phyloP scores from a whole-genome alignment of 2,329 filamentous ascomycete species.

The Blastomyces silverae region DNA sequence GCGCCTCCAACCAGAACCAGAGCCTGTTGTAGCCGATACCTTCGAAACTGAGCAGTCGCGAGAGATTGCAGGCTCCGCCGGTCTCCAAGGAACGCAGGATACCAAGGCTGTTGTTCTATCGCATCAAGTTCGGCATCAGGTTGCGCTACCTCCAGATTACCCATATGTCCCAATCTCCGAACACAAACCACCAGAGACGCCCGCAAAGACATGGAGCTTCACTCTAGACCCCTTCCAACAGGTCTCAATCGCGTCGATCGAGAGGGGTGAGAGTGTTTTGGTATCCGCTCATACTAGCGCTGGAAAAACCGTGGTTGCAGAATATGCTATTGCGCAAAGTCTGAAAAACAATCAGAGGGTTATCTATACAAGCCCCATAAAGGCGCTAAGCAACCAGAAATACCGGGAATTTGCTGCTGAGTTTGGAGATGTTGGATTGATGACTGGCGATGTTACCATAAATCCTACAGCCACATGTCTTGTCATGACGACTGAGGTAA shows the following conservation, averaged over 20 bases:
- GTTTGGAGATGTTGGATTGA: slow-evolving; percentile 93
- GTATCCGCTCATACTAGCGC: slow-evolving; percentile 97
- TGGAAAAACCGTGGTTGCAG: slow-evolving; percentile 95
- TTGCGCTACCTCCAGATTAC: slow-evolving; percentile 88
- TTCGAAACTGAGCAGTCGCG: slow-evolving; percentile 93
- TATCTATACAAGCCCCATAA: slow-evolving; percentile 99
- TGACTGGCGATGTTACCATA: slow-evolving; percentile 99
- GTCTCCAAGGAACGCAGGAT: slow-evolving; percentile 54
- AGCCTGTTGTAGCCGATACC: slow-evolving; percentile 80
- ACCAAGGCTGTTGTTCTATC: slow-evolving; percentile 68
- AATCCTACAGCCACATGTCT: slow-evolving; percentile 96
- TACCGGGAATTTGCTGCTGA: slow-evolving; percentile 93
- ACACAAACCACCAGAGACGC: slow-evolving; percentile 82
- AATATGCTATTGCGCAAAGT: slow-evolving; percentile 97
- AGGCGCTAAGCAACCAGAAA: slow-evolving; percentile 97
- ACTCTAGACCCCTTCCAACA: slow-evolving; percentile 96
- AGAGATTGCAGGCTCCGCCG: slow-evolving; percentile 75
- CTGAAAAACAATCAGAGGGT: slow-evolving; percentile 95
- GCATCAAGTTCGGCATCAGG: slow-evolving; percentile 98
- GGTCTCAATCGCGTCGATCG: slow-evolving; percentile 86
- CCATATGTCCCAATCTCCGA: slow-evolving; percentile 91
- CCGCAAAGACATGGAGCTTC: slow-evolving; percentile 79
- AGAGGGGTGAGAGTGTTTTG: slow-evolving; percentile 90
- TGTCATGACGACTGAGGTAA: slow-evolving; percentile 90
- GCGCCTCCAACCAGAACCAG: slow-evolving; percentile 55